A percentile compares a stretch with the other conserved stretches of the same genome.
phyloP scores from a whole-genome alignment of 2,329 filamentous ascomycete genomes.

The Orbilia quercus region DNA sequence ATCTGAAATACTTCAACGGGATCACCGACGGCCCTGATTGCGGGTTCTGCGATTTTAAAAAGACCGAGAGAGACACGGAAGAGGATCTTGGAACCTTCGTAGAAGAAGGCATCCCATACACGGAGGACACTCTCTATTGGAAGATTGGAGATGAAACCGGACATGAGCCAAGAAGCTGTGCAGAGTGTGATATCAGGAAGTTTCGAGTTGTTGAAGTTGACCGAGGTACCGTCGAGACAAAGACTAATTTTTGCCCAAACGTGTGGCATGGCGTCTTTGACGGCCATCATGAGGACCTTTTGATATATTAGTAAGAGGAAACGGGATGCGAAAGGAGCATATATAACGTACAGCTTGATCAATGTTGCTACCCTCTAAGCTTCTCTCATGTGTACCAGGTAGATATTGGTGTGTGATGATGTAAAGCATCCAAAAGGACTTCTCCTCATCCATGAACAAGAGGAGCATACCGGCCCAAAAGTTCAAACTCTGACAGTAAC shows the following conservation, averaged over 20 bases:
- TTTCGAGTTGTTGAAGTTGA: constrained; percentile 62
- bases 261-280: constrained; percentile 82
- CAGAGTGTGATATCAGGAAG: constrained; percentile 91
- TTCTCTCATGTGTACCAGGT: constrained; percentile 90
- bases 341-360: constrained; percentile 75
- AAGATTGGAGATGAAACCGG: constrained; percentile 89
- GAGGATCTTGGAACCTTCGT: constrained; percentile 91
- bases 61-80: constrained; percentile 91
- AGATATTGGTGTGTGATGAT: constrained; percentile 90
- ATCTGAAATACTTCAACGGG: constrained; percentile 97
- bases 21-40: constrained; percentile 82
- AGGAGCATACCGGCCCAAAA: constrained; percentile 91
- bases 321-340: too few relatives aligned
- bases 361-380: constrained; percentile 89
- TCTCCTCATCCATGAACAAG: constrained; percentile 90
- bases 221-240: constrained; percentile 71
- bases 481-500: constrained; percentile 95
- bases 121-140: constrained; percentile 91
- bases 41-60: constrained; percentile 85
- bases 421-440: constrained; percentile 90
- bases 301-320: constrained; percentile 7
- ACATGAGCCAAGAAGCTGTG: constrained; percentile 98
- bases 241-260: constrained; percentile 90
- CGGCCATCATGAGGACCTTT: constrained; percentile 79
- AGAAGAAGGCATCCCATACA: constrained; percentile 96